Percentiles rank a stretch among this genome's conserved stretches.
These are phyloP conservation scores for Vitis hybrid DNA, from an alignment of 177 flowering plant species.

Conservation along the genomic window DNA sequence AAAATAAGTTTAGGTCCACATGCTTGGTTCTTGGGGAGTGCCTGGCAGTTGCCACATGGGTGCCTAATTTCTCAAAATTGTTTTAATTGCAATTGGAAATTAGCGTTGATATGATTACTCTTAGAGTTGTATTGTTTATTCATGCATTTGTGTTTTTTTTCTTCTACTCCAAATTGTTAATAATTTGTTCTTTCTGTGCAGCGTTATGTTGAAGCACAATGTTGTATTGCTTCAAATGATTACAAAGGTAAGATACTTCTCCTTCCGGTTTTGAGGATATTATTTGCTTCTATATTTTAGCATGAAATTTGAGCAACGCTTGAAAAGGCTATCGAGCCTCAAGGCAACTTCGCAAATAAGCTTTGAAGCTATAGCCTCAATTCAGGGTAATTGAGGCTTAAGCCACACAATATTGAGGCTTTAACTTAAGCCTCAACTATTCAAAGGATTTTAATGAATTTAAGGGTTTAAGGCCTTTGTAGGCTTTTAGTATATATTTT, in stretches of 20 bases:
- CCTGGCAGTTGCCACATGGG: too few relatives aligned
- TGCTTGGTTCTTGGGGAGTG: too few relatives aligned
- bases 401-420: too few relatives aligned
- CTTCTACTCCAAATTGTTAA: background rate
- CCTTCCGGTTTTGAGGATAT: background rate
- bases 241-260: constrained; percentile 65
- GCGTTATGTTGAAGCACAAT: constrained; percentile 96
- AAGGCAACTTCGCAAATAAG: too few relatives aligned
- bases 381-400: too few relatives aligned
- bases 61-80: background rate
- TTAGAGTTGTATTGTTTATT: background rate
- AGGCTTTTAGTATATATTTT: too few relatives aligned
- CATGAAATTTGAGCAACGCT: background rate
- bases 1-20: too few relatives aligned
- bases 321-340: too few relatives aligned
- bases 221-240: constrained; percentile 90
- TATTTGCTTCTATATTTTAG: background rate
- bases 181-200: constrained; percentile 38
- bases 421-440: too few relatives aligned
- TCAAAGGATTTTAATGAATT: too few relatives aligned
- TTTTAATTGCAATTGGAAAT: background rate
- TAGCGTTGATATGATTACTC: background rate
- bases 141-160: background rate
- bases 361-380: too few relatives aligned
- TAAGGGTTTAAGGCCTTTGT: too few relatives aligned